These are phyloP conservation scores for Fraxinus nigra DNA, from an alignment of 305 asterid species.

Conservation along the genomic window DNA sequence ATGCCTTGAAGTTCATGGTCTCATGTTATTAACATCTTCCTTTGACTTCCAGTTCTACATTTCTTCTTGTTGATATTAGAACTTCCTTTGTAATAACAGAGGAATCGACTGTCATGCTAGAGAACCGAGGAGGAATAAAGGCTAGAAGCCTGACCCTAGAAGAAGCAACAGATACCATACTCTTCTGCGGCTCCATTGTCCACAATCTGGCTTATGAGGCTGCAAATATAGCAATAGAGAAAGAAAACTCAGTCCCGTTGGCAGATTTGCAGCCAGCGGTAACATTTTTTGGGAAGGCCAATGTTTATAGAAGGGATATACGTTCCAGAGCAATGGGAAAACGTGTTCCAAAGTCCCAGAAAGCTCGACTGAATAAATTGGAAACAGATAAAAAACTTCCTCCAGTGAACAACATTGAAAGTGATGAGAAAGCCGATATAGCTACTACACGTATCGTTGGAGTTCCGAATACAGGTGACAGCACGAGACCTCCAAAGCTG, in stretches of 20 bases:
- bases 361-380: slow-evolving; percentile 47
- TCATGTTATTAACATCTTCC: neutral
- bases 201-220: slow-evolving; percentile 85
- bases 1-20: neutral
- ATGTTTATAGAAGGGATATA: slow-evolving; percentile 49
- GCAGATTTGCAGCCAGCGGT: slow-evolving; percentile 53
- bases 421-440: slow-evolving; percentile 32
- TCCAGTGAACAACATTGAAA: slow-evolving; percentile 5
- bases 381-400: slow-evolving; percentile 51
- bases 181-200: slow-evolving; percentile 94
- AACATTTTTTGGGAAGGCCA: slow-evolving; percentile 44
- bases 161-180: slow-evolving; percentile 95
- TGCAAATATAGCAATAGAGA: slow-evolving; percentile 74
- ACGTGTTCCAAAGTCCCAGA: slow-evolving; percentile 58
- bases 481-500: slow-evolving; percentile 69
- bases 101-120: slow-evolving; percentile 56
- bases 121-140: slow-evolving; percentile 43
- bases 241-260: slow-evolving; percentile 41
- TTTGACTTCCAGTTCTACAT: neutral
- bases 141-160: slow-evolving; percentile 76
- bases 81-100: slow-evolving; percentile 40
- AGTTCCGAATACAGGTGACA: slow-evolving; percentile 51
- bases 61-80: slow-evolving; percentile 3
- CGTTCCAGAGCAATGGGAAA: slow-evolving; percentile 47
- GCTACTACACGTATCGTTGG: slow-evolving; percentile 46